Base-by-base conservation (phyloP, 495 filamentous ascomycete species). In the Aspergillus olivimuriae region DNA sequence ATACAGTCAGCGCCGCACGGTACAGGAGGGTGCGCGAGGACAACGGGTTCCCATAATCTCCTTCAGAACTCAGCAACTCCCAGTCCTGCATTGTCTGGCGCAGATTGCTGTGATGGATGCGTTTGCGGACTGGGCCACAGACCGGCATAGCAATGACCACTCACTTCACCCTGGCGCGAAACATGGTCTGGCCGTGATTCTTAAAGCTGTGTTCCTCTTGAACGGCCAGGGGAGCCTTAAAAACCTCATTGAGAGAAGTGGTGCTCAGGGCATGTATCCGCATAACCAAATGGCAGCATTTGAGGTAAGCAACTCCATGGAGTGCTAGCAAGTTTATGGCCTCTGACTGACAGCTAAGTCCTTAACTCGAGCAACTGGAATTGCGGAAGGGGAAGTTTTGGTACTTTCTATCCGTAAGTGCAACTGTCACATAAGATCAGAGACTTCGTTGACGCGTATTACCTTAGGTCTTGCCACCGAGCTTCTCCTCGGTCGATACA, bases 11-110 rank as follows among this genome's bases (percentile, higher is more conserved):
- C 40, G 32, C 11, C 52, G 64, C 12, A 46, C 31, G 14, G 57
- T 66, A 0, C 28, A 22, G 4, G 53, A 49, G 4, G 33, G 34
- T 8, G 39, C 31, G 8, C n/a, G n/a, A n/a, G 42, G 43, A 5
- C 32, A 46, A 24, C 50, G 34, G 2, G 42, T 61, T 2, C 50
- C 66, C 0, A 55, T 68, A 6, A 61, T 70, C 14, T 41, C 42
- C 4, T 63, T 70, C 40, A 46, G 60, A n/a, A 68, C 62, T 3
- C 62, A 68, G 34, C 56, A 64, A 16, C 41, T 57, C 2, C 63
- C 64, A 4, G 61, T 70, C 1, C 43, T 66, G 4, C 53, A 62
- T 28, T 49, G 62, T 0, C n/a, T 67, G 1, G 60, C 61, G 4
- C 58, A 61, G 19, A 51, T 48, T 5, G 32, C 35, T 26, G 60